These are phyloP conservation scores for Aspergillus spinulosporus DNA, from an alignment of 2,329 filamentous ascomycete genomes.

Conservation along the genomic window DNA sequence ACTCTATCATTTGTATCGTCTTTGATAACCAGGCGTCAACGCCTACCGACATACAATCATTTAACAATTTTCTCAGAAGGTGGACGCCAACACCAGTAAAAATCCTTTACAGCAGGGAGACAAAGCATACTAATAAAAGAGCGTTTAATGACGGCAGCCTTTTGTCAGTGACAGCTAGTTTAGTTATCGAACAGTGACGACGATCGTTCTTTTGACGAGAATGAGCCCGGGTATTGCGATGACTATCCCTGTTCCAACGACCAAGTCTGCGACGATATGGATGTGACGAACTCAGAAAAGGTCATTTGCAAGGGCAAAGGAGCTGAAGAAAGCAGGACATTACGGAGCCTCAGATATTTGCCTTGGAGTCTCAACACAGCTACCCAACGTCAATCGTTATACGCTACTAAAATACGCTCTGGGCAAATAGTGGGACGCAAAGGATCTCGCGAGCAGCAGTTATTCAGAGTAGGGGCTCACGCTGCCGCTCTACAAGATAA, in stretches of 20 bases:
- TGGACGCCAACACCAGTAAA: not conserved
- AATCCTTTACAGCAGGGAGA: not conserved
- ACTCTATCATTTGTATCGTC: not conserved
- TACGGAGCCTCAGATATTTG: not conserved
- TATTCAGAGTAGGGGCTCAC: not conserved
- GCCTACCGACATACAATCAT: too few relatives aligned
- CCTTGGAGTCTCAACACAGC: not conserved
- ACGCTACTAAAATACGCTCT: not conserved
- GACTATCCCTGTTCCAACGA: not conserved
- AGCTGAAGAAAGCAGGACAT: not conserved
- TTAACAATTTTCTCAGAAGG: too few relatives aligned
- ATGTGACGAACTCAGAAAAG: not conserved
- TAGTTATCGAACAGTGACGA: not conserved
- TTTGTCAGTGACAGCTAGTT: not conserved
- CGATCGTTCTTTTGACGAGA: not conserved
- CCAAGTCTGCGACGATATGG: not conserved
- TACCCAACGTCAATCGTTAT: not conserved
- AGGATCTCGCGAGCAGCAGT: not conserved
- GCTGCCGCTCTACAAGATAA: conserved; percentile 2
- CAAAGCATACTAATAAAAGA: not conserved
- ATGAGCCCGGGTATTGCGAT: not conserved
- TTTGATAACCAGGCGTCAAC: too few relatives aligned
- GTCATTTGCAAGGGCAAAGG: not conserved
- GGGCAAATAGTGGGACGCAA: not conserved
- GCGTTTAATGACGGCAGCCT: not conserved